Evolutionary conservation across 257 asterid species (phyloP).

Genomic region (Plantago elongata): DNA sequence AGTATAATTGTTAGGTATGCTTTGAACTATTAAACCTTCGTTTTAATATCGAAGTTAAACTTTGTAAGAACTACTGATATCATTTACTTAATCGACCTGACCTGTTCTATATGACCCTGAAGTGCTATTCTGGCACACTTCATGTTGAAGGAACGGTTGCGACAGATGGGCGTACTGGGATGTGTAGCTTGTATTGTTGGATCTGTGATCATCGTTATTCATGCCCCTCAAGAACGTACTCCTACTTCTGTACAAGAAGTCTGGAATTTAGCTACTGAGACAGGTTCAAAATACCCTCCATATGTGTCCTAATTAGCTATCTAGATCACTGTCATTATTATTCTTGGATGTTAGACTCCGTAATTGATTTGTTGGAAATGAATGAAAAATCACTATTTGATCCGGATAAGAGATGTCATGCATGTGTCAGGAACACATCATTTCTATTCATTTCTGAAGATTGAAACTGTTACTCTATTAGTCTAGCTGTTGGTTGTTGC

Average conservation of each 20-base stretch:
- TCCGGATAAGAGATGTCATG: too few relatives aligned
- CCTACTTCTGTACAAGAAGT: constrained; percentile 56
- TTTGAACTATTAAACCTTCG: constrained; percentile 8
- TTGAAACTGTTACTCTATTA: neutral
- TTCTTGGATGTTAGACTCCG: neutral
- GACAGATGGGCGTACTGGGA: constrained; percentile 49
- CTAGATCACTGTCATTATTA: neutral
- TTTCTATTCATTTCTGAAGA: too few relatives aligned
- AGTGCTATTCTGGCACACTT: constrained; percentile 62
- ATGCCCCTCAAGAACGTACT: constrained; percentile 61
- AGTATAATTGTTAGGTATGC: constrained; percentile 81
- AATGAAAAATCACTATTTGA: too few relatives aligned
- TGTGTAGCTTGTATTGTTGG: constrained; percentile 61
- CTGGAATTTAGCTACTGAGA: constrained; percentile 59
- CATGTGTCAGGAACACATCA: too few relatives aligned
- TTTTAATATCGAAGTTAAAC: constrained; percentile 7
- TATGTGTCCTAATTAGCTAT: constrained; percentile 6
- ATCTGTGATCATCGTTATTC: constrained; percentile 60
- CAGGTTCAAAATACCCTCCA: constrained; percentile 32
- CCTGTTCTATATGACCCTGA: constrained; percentile 24
- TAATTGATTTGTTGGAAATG: neutral
- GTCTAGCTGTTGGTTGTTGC: neutral
- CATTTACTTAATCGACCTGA: constrained; percentile 32
- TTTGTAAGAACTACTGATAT: constrained; percentile 12
- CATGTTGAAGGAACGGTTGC: constrained; percentile 55